Base-by-base conservation (phyloP, 1,284 basidiomycete genomes). In the Inonotus obliquus region DNA sequence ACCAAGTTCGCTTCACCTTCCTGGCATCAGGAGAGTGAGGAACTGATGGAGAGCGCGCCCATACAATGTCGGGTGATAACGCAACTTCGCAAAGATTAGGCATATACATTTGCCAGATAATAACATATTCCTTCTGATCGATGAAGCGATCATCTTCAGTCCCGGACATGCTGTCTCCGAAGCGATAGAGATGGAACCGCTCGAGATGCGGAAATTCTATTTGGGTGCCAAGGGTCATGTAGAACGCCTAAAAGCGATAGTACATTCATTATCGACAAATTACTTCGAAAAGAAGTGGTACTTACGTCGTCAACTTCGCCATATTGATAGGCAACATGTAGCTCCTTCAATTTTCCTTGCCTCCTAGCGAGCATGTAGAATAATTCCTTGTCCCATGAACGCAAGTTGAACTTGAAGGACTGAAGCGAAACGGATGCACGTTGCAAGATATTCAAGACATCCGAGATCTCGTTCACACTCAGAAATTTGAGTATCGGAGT, bases 81-180 rank as follows among this genome's bases (percentile, higher is more conserved):
- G 64, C 64, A 11, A 65, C 64, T 41, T 65, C 64, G 19, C 58
- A 48, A 17, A 65, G 57, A 25, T 63, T 49, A 7, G 64, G 61
- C 61, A 63, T 63, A 23, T 60, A 59, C 17, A 59, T 45, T 23
- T 63, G 61, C 64, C 64, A 65, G 19, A 65, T 63, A 17, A 63
- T 60, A 47, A 63, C 27, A 44, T 63, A 63, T 32, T 60, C 64
- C 55, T 63, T 59, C 7, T 63, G 61, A 25, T 65, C 64, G 27
- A 58, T 39, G 47, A 61, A 62, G 10, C 49, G 45, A 25, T 55
- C 55, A 7, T 58, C 52, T 7, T 54, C 47, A 9, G n/a, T 44
- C 19, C 51, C 49, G 19, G 55, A 56, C 63, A 64, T 64, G 23
- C 47, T 58, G 27, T 63, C 48, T 19, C 56, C 55, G 21, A 57